Percentiles rank a stretch among this genome's conserved stretches.
Conservation (phyloP, 129 eudicot genomes). For the Logfia minima region DNA sequence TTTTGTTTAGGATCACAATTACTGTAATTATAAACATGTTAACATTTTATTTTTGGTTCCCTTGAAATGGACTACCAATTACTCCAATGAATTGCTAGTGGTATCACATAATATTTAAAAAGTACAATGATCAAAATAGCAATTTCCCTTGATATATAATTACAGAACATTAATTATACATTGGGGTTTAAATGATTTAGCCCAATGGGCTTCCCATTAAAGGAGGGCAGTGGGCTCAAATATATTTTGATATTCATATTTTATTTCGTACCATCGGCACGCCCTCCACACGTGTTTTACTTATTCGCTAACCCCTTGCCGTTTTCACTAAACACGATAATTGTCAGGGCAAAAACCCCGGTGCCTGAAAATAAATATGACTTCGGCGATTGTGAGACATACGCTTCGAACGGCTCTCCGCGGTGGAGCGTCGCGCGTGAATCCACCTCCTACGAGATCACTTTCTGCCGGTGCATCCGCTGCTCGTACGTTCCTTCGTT, state of each 20-base stretch:
- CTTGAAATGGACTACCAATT: neutral
- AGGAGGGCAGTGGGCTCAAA: neutral
- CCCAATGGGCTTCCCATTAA: slow-evolving; percentile 3
- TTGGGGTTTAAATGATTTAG: neutral
- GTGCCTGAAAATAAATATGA: neutral
- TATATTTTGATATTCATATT: neutral
- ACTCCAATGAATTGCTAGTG: neutral
- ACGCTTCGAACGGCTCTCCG: neutral
- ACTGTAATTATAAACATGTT: too few species aligned
- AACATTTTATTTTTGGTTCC: neutral
- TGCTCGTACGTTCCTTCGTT: neutral
- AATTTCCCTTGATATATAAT: too few species aligned
- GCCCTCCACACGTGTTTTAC: neutral
- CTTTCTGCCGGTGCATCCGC: neutral
- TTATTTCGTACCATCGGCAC: neutral
- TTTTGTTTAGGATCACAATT: too few species aligned
- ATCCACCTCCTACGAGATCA: neutral
- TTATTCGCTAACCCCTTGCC: neutral
- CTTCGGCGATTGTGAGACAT: neutral
- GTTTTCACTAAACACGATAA: neutral
- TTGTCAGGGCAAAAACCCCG: neutral
- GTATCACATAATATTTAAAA: too few species aligned
- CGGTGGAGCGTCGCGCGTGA: neutral
- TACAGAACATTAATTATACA: too few species aligned
- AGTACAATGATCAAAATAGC: too few species aligned